Conservation (phyloP, 805 yeast genomes). For the Babjeviella inositovora region DNA sequence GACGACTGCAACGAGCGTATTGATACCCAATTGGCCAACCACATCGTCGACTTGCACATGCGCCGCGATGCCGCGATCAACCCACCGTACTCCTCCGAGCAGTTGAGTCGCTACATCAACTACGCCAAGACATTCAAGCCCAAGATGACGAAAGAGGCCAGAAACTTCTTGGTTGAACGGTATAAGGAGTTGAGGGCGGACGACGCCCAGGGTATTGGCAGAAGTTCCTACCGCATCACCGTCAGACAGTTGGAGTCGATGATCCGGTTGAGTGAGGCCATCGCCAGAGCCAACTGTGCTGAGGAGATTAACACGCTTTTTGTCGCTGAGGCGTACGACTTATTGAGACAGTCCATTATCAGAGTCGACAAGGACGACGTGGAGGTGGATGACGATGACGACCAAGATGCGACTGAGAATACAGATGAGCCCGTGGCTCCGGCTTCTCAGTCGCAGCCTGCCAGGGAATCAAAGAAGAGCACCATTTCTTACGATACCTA, state of each 20-base stretch:
- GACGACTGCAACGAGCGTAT: conserved; percentile 89
- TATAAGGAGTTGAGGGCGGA: conserved; percentile 79
- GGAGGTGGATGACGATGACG: conserved; percentile 59
- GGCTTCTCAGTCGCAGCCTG: conserved; percentile 5
- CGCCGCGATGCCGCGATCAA: conserved; percentile 76
- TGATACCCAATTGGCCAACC: conserved; percentile 82
- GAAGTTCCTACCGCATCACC: conserved; percentile 84
- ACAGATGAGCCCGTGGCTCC: conserved; percentile 3
- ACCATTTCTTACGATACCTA: conserved; percentile 77
- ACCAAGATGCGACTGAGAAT: conserved; percentile 5
- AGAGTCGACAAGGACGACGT: conserved; percentile 90
- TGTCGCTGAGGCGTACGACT: conserved; percentile 86
- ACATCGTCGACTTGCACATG: conserved; percentile 89
- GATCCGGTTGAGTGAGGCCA: conserved; percentile 89
- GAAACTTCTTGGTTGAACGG: conserved; percentile 57
- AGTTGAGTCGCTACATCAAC: conserved; percentile 72
- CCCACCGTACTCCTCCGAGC: conserved; percentile 83
- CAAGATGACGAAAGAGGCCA: conserved; percentile 64
- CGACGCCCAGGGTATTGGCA: conserved; percentile 79
- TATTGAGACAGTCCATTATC: conserved; percentile 81
- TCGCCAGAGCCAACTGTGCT: conserved; percentile 92
- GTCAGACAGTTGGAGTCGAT: conserved; percentile 93
- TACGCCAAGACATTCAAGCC: conserved; percentile 93
- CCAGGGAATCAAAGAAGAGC: conserved; percentile 13
- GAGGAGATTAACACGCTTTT: conserved; percentile 71